phyloP scores from a whole-genome alignment of 257 asterid species.

The Gardenia jasminoides region DNA sequence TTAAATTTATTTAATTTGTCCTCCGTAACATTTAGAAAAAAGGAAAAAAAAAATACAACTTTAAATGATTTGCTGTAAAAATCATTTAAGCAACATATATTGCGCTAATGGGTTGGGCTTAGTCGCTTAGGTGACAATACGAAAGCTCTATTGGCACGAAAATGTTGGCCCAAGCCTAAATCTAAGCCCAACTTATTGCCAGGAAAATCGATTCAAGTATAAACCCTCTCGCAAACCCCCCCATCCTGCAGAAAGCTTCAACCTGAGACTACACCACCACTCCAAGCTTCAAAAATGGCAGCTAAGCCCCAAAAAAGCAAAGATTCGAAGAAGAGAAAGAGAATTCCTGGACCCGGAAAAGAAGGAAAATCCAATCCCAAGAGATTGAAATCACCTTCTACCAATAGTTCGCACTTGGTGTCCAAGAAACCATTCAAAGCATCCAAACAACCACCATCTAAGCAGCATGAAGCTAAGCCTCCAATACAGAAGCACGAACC shows the following conservation, averaged over 20 bases:
- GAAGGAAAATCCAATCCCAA: constrained; percentile 28
- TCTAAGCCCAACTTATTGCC: too few species aligned
- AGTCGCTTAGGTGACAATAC: too few species aligned
- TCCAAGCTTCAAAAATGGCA: constrained; percentile 46
- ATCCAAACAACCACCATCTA: constrained; percentile 7
- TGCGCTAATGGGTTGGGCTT: too few species aligned
- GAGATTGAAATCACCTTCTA: constrained; percentile 43
- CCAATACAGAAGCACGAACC: constrained; percentile 34
- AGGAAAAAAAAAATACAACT: too few species aligned
- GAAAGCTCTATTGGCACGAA: too few species aligned
- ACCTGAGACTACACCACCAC: too few species aligned
- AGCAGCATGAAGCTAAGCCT: constrained; percentile 24
- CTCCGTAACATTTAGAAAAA: too few species aligned
- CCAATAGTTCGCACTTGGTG: constrained; percentile 27
- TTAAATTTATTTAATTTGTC: too few species aligned
- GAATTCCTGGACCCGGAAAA: constrained; percentile 29
- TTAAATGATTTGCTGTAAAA: too few species aligned
- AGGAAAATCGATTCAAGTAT: background rate
- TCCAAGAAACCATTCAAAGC: constrained; percentile 38
- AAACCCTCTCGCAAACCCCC: constrained; percentile 26
- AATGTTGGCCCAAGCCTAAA: too few species aligned
- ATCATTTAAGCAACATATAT: too few species aligned
- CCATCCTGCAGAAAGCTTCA: background rate
- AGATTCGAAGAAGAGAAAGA: constrained; percentile 65
- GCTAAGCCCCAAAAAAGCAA: constrained; percentile 45